These are phyloP conservation scores for Simmondsia chinensis DNA, from an alignment of 148 eudicot species.

Conservation along the genomic window DNA sequence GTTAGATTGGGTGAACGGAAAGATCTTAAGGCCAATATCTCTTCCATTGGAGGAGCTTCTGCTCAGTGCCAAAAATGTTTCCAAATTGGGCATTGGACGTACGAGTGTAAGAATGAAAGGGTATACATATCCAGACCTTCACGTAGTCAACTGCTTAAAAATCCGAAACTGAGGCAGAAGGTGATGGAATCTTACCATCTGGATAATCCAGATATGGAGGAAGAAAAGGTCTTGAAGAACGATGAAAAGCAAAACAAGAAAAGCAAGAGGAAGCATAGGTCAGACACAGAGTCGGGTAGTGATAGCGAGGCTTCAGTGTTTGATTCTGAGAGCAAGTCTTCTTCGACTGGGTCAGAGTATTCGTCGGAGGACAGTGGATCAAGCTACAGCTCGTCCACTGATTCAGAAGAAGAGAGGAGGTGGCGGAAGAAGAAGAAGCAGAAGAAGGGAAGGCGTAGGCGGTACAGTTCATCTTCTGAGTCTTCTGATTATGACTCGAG, in stretches of 20 bases:
- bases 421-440: constrained; percentile 33
- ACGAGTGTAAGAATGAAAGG: constrained; percentile 93
- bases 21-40: constrained; percentile 39
- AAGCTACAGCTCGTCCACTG: constrained; percentile 58
- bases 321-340: constrained; percentile 47
- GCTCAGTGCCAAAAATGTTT: constrained; percentile 89
- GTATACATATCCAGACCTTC: constrained; percentile 85
- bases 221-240: constrained; percentile 22
- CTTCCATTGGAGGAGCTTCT: constrained; percentile 24
- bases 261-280: constrained; percentile 68
- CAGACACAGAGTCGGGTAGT: constrained; percentile 48
- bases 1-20: constrained; percentile 79
- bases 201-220: constrained; percentile 48
- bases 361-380: constrained; percentile 64
- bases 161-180: constrained; percentile 74
- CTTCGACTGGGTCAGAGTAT: constrained; percentile 52
- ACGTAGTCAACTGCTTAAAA: constrained; percentile 71
- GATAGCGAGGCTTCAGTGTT: constrained; percentile 74
- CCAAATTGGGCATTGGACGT: constrained; percentile 90
- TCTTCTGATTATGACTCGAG: constrained; percentile 55
- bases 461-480: constrained; percentile 66
- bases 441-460: constrained; percentile 48
- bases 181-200: constrained; percentile 31
- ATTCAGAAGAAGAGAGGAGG: constrained; percentile 69
- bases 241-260: constrained; percentile 34